Evolutionary conservation across 108 stramenopile genomes (phyloP), one percentile per base, ranked within the genome.

Genomic region (Schizochytrium sp.): DNA sequence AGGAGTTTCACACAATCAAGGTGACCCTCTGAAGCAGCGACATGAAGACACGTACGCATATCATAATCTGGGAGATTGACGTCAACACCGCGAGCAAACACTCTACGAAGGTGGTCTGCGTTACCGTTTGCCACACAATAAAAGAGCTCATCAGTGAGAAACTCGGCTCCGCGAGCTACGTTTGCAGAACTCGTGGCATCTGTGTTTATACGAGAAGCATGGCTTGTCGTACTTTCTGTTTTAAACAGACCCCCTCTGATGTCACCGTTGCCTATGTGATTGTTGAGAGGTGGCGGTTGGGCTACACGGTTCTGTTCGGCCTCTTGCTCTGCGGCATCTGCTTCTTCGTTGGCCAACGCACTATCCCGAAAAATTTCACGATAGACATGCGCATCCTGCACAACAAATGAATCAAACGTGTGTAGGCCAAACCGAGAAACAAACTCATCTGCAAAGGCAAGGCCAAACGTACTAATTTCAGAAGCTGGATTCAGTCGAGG

Each of bases 51-150:
- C 45, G 98, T 97, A 44, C 97, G 92, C 61, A 92, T 94, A 89
- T 97, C 97, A 87, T 96, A 96, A 90, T 97, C 97, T 1, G 95
- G 93, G 19, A 92, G 93, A 73, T 96, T 94, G 7, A 97, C 93
- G 59, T 95, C 94, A 10, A 95, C 89, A 3, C 93, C 93, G 12
- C 89, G 72, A 61, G 72, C 89, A 47, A 91, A 44, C 53, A 93
- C 87, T 38, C 38, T 19, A 45, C 59, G 55, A 19, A 87, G 40
- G 38, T 38, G 38, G 10, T 56, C 47, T 3, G 17, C 57, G 56
- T 90, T 87, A 44, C 59, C 59, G 2, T 45, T 45, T n/a, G 46
- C 15, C 19, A 87, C 87, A 46, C 73, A 76, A 38, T 47, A 40
- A 46, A 56, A 49, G 47, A 90, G 87, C 87, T 41, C 59, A 19